Conservation (phyloP, 129 eudicot species). For the Smallanthus sonchifolius region DNA sequence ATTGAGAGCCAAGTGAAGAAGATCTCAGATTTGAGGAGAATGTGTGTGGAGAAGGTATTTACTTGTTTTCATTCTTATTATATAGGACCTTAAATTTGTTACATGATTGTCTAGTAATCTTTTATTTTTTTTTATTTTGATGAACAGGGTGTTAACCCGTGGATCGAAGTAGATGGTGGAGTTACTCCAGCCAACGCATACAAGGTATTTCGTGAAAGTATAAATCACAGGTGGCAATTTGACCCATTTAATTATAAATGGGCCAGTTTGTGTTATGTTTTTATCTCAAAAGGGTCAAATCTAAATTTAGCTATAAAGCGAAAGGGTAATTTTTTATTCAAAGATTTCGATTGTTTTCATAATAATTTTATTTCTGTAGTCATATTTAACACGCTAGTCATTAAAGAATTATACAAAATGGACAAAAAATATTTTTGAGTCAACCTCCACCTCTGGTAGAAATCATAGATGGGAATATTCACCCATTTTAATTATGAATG, state of each 20-base stretch:
- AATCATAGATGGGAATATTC: not conserved
- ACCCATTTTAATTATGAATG: not conserved
- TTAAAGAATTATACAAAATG: not conserved
- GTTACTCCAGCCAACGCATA: conserved; percentile 92
- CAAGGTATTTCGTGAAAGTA: conserved; percentile 44
- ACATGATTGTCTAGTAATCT: not conserved
- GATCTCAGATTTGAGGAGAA: conserved; percentile 85
- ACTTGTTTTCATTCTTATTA: conserved; percentile 3
- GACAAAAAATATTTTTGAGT: not conserved
- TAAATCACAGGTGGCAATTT: not conserved
- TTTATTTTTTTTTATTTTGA: not conserved
- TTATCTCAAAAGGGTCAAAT: not conserved
- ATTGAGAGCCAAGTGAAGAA: conserved; percentile 99
- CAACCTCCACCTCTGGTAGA: not conserved
- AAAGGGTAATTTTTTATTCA: not conserved
- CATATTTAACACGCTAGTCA: not conserved
- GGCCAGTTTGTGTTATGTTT: not conserved
- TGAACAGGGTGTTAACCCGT: conserved; percentile 94
- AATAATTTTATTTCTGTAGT: not conserved
- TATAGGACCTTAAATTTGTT: not conserved
- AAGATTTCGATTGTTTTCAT: not conserved
- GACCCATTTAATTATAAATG: not conserved
- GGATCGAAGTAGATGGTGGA: conserved; percentile 99
- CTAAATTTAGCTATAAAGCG: not conserved
- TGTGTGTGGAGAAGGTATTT: conserved; percentile 86